Evolutionary conservation across 1,284 basidiomycete species (phyloP), one percentile per base, ranked within the genome.

Genomic region (Flammula alnicola): DNA sequence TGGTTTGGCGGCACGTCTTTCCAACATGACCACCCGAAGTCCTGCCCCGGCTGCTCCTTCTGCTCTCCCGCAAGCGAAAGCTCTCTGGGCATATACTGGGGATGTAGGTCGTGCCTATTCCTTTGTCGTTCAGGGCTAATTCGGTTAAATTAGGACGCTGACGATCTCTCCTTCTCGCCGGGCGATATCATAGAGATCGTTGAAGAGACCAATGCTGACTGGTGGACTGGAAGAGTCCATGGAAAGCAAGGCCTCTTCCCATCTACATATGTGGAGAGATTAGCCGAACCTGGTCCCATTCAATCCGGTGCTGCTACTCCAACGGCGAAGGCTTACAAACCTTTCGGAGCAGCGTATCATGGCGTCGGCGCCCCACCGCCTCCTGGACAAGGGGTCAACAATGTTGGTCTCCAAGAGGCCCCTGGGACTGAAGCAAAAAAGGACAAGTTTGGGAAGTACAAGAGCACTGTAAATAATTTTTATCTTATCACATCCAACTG

Each of bases 241-340:
- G 85, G 84, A 12, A 74, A 68, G 50, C 76, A 83, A 54, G 86
- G 83, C 1, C 68, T 88, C 23, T 86, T 89, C 66, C 86, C 64
- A 14, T 55, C 63, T n/a, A 51, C 54, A n/a, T 62, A 64, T 35
- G 63, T 63, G 7, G 82, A 20, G 64, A 63, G 47, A 44, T 46
- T 61, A 27, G 57, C 38, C 55, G 44, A 36, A 32, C 30, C 42
- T 61, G 37, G 46, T 53, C 40, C 58, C 36, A 39, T 19, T 19
- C 56, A 55, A 31, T 19, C 35, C 33, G 16, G 38, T 41, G 20
- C 30, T 46, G 27, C 19, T 79, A 52, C 78, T 73, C 44, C 78
- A 80, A 20, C 60, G 22, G 44, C 60, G 11, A 68, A 64, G 50
- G 43, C 67, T 4, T 74, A 74, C 56, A 66, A 61, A 33, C 68